phyloP scores from a whole-genome alignment of 1,284 basidiomycete genomes.

The Sanghuangporus baumii region DNA sequence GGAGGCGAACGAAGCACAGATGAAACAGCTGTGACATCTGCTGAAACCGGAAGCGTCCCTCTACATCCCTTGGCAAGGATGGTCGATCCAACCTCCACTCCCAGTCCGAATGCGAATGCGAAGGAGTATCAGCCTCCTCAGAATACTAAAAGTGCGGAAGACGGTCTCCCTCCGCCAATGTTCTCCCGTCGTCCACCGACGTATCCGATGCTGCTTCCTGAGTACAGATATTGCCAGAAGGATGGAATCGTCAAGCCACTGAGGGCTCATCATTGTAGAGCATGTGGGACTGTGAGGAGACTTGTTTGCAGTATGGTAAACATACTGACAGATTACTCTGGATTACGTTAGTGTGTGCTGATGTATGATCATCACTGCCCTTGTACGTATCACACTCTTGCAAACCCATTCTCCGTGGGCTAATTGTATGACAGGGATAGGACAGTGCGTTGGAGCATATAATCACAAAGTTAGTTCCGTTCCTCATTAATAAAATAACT shows the following conservation, averaged over 20 bases:
- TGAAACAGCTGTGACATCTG: background rate
- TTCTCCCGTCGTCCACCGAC: conserved; percentile 35
- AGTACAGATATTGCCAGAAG: conserved; percentile 51
- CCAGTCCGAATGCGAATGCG: background rate
- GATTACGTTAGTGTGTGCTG: conserved; percentile 66
- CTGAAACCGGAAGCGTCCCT: background rate
- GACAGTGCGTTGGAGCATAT: conserved; percentile 76
- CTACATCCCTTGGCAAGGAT: conserved; percentile 3
- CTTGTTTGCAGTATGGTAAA: background rate
- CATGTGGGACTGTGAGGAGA: conserved; percentile 57
- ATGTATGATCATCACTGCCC: conserved; percentile 78
- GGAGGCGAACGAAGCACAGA: background rate
- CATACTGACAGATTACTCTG: background rate
- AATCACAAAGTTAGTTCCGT: conserved; percentile 58
- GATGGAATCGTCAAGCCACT: conserved; percentile 63
- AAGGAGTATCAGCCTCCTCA: background rate
- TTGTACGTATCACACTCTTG: conserved; percentile 31
- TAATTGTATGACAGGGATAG: conserved; percentile 53
- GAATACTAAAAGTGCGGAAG: background rate
- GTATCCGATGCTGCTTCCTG: conserved; percentile 46
- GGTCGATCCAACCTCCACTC: background rate
- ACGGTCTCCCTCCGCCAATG: conserved; percentile 16
- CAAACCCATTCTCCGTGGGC: background rate
- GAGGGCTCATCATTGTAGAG: conserved; percentile 70
- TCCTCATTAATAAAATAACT: background rate